These are phyloP conservation scores for Lyophyllum decastes DNA, from an alignment of 768 basidiomycete species.

Conservation along the genomic window DNA sequence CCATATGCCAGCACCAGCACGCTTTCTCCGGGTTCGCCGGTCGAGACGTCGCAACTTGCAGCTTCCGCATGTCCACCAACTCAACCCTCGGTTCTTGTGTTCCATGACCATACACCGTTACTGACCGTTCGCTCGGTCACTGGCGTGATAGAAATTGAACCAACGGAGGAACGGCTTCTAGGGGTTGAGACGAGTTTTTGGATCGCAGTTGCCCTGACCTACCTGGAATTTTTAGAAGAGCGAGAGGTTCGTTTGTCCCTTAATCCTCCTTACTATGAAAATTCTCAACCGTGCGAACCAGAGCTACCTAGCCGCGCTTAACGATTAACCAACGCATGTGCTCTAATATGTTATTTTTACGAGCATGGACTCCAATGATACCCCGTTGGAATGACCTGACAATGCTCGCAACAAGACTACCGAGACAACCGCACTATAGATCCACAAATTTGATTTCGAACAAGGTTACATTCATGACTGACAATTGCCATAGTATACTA, in stretches of 20 bases:
- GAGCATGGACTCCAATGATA: neutral
- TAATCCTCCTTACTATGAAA: neutral
- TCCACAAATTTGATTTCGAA: neutral
- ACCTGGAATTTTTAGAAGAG: slow-evolving; percentile 76
- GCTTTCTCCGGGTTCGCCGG: slow-evolving; percentile 13
- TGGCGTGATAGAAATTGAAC: slow-evolving; percentile 67
- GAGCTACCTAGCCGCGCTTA: slow-evolving; percentile 59
- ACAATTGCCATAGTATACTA: neutral
- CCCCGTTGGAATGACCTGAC: neutral
- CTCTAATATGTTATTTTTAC: slow-evolving; percentile 1
- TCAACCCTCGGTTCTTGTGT: slow-evolving; percentile 53
- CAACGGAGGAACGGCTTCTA: slow-evolving; percentile 50
- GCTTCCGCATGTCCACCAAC: slow-evolving; percentile 5
- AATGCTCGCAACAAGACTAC: neutral
- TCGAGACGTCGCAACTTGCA: slow-evolving; percentile 17
- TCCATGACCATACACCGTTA: slow-evolving; percentile 73
- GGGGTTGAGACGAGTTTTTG: slow-evolving; percentile 81
- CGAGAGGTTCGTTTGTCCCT: slow-evolving; percentile 57
- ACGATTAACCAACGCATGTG: slow-evolving; percentile 33
- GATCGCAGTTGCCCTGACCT: slow-evolving; percentile 73
- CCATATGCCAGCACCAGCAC: slow-evolving; percentile 33
- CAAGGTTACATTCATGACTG: neutral
- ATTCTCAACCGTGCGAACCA: slow-evolving; percentile 19
- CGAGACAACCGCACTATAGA: neutral
- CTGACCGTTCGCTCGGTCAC: slow-evolving; percentile 57